These are phyloP conservation scores for Bolboschoenoplectus hybrid DNA, from an alignment of 202 grass and related monocot species.

Conservation along the genomic window DNA sequence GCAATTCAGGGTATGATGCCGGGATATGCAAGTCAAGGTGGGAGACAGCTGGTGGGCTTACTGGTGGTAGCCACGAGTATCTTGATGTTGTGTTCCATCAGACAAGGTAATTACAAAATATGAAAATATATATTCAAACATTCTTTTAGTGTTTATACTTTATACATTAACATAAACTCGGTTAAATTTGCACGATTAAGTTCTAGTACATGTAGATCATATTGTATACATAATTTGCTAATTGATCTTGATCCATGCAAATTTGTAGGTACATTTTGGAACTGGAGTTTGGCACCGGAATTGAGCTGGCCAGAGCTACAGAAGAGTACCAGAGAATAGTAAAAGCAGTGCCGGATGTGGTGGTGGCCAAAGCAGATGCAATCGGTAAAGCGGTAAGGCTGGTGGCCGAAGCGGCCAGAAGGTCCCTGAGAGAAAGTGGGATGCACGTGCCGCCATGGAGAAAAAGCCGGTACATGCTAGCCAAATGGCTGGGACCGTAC, in stretches of 20 bases:
- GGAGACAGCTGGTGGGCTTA: constrained; percentile 56
- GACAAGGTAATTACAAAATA: background rate
- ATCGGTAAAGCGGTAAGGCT: constrained; percentile 58
- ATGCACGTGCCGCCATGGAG: constrained; percentile 98
- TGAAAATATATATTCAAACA: constrained; percentile 7
- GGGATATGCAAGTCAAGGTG: constrained; percentile 82
- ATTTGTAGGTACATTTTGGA: constrained; percentile 84
- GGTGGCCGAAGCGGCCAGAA: constrained; percentile 55
- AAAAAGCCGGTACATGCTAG: constrained; percentile 84
- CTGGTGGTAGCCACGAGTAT: constrained; percentile 88
- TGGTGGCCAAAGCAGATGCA: constrained; percentile 61
- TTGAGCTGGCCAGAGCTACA: constrained; percentile 83
- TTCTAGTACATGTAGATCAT: background rate
- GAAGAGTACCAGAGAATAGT: constrained; percentile 56
- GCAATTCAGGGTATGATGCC: constrained; percentile 64
- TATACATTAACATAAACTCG: background rate
- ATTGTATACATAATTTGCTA: background rate
- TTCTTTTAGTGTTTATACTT: background rate
- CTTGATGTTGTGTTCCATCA: constrained; percentile 62
- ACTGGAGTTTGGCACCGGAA: constrained; percentile 59
- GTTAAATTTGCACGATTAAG: background rate
- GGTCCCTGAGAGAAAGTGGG: constrained; percentile 59
- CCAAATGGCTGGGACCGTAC: constrained; percentile 96
- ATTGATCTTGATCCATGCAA: background rate
- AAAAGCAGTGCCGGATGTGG: constrained; percentile 53